Conservation (phyloP, 140 eudicot species). For the Oenanthe javanica region DNA sequence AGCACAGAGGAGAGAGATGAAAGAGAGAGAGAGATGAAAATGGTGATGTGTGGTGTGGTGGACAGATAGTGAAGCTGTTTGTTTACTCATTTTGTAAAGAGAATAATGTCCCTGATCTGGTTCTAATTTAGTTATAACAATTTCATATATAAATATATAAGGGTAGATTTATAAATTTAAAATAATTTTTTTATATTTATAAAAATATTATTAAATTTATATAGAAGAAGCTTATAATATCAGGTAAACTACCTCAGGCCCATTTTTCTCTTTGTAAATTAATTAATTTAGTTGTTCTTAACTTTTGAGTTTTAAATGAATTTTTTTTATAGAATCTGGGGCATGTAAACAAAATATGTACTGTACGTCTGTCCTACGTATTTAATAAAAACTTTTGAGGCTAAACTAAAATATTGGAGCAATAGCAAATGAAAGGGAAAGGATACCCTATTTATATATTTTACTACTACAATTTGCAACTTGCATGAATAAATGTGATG, state of each 20-base stretch:
- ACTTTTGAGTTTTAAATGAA: not conserved
- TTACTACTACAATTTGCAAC: not conserved
- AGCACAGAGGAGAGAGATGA: not conserved
- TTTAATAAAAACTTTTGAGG: not conserved
- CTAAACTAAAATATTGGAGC: not conserved
- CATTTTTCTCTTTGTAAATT: not conserved
- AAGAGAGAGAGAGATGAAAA: not conserved
- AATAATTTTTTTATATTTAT: too few species aligned
- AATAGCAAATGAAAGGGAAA: not conserved
- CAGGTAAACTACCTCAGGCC: too few species aligned
- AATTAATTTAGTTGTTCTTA: not conserved
- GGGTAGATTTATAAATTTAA: too few species aligned
- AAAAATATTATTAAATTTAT: too few species aligned
- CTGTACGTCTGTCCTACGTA: too few species aligned
- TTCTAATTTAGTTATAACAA: too few species aligned
- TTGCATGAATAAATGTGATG: too few species aligned
- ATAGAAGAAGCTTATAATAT: too few species aligned
- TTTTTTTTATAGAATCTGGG: not conserved
- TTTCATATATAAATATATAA: too few species aligned
- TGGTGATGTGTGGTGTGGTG: slow-evolving; percentile 1
- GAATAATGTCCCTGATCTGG: too few species aligned
- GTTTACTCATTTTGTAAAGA: not conserved
- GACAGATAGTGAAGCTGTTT: not conserved
- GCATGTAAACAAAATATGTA: not conserved
- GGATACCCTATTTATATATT: not conserved